Conservation (phyloP, 164 flowering plant genomes). For the Magnolia sinica region DNA sequence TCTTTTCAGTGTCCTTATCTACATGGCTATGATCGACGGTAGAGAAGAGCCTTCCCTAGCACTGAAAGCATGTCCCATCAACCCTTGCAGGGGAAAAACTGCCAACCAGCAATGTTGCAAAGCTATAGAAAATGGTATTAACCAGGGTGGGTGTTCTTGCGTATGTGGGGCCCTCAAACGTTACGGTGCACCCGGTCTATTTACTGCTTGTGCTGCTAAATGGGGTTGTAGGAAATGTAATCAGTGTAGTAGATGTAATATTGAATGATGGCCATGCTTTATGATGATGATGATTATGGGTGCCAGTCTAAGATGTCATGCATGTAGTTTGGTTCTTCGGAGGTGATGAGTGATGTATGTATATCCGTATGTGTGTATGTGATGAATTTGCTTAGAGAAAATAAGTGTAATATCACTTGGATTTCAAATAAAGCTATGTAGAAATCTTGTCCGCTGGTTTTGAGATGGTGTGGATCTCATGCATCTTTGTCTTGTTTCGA, state of each 20-base stretch:
- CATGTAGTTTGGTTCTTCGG: no score
- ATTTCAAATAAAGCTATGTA: no score
- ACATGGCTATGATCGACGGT: not conserved
- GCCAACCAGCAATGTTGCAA: not conserved
- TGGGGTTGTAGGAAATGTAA: not conserved
- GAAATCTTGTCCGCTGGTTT: no score
- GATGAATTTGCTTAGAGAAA: no score
- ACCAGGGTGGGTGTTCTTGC: not conserved
- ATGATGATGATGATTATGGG: not conserved
- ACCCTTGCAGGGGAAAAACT: not conserved
- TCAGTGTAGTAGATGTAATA: not conserved
- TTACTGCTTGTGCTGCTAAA: not conserved
- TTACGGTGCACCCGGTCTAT: not conserved
- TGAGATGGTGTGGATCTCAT: no score
- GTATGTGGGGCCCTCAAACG: not conserved
- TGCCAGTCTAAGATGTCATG: no score
- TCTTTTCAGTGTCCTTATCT: not conserved
- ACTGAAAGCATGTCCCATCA: not conserved
- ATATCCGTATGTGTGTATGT: no score
- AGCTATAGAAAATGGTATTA: not conserved
- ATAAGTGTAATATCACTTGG: no score
- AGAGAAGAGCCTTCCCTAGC: not conserved
- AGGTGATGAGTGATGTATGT: no score
- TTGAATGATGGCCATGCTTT: not conserved
- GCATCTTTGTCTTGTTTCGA: no score